Percentiles rank a stretch among this genome's conserved stretches.
Conservation (phyloP, 1,139 yeast genomes). For the Pichia sp. region DNA sequence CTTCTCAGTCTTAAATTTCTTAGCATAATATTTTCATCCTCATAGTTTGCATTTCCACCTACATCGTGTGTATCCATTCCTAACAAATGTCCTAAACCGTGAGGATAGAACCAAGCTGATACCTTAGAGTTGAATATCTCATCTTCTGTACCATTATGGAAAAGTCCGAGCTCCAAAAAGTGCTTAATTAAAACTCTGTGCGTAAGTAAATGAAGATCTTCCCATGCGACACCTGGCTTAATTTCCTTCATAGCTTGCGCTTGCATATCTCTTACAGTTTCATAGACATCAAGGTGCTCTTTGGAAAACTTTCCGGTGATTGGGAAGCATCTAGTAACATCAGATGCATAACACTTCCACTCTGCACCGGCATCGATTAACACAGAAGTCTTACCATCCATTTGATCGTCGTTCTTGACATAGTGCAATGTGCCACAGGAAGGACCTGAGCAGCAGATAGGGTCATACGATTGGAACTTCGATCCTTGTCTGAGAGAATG, state of each 20-base stretch:
- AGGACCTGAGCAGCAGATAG: conserved; percentile 92
- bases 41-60: conserved; percentile 81
- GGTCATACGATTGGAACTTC: conserved; percentile 83
- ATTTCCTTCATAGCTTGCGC: conserved; percentile 58
- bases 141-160: conserved; percentile 56
- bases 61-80: conserved; percentile 98
- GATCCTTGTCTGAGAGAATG: conserved; percentile 94
- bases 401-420: conserved; percentile 62
- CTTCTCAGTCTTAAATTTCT: conserved; percentile 79
- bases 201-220: conserved; percentile 71
- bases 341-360: conserved; percentile 89
- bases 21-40: conserved; percentile 73
- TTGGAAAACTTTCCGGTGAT: conserved; percentile 82
- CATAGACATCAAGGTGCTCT: conserved; percentile 81
- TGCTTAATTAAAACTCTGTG: conserved; percentile 72
- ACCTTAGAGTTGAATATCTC: conserved; percentile 68
- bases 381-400: conserved; percentile 52
- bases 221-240: conserved; percentile 85
- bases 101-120: conserved; percentile 83
- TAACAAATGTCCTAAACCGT: conserved; percentile 88
- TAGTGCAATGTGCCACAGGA: conserved; percentile 90
- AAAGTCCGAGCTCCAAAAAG: conserved; percentile 72
- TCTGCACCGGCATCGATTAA: conserved; percentile 97
- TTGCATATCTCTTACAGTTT: conserved; percentile 84
- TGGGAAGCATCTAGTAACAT: conserved; percentile 94